Conservation (phyloP, 345 rosid species). For the Stellera chamaejasme region DNA sequence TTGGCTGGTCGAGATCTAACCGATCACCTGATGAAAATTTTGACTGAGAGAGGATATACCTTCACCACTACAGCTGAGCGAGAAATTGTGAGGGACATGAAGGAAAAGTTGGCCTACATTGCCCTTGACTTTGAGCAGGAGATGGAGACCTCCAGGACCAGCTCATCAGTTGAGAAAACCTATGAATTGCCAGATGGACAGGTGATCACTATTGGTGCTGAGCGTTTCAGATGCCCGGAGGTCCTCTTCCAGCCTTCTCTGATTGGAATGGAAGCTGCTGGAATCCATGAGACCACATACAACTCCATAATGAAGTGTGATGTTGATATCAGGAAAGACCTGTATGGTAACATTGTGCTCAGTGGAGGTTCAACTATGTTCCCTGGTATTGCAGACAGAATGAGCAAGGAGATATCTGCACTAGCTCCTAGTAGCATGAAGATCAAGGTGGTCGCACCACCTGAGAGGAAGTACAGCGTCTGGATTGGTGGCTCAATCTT, state of each 20-base stretch:
- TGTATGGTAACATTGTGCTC: slow-evolving; percentile 17
- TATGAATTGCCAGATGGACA: slow-evolving; percentile 10
- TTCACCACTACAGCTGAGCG: slow-evolving; percentile 12
- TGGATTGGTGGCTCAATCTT: slow-evolving; percentile 9
- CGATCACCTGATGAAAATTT: slow-evolving; percentile 3
- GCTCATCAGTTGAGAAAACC: slow-evolving; percentile 6
- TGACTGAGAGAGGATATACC: slow-evolving; percentile 2
- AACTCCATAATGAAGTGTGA: slow-evolving; percentile 19
- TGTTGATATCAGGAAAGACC: slow-evolving; percentile 18
- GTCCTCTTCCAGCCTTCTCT: slow-evolving; percentile 6
- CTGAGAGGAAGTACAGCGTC: slow-evolving; percentile 16
- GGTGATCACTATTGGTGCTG: slow-evolving; percentile 8
- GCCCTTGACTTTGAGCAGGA: slow-evolving; percentile 7
- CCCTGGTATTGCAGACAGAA: slow-evolving; percentile 7
- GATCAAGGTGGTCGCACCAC: slow-evolving; percentile 18
- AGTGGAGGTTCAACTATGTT: slow-evolving; percentile 10
- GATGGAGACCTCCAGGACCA: not conserved
- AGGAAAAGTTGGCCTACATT: slow-evolving; percentile 5
- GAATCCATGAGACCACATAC: slow-evolving; percentile 6
- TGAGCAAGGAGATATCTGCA: slow-evolving; percentile 3
- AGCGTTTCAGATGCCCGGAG: slow-evolving; percentile 6
- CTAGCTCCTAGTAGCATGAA: slow-evolving; percentile 19
- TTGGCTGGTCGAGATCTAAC: slow-evolving; percentile 7
- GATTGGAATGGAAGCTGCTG: slow-evolving; percentile 7
- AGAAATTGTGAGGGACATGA: slow-evolving; percentile 13